Evolutionary conservation across 768 basidiomycete genomes (phyloP).

Genomic region (Pulveroboletus sp.): DNA sequence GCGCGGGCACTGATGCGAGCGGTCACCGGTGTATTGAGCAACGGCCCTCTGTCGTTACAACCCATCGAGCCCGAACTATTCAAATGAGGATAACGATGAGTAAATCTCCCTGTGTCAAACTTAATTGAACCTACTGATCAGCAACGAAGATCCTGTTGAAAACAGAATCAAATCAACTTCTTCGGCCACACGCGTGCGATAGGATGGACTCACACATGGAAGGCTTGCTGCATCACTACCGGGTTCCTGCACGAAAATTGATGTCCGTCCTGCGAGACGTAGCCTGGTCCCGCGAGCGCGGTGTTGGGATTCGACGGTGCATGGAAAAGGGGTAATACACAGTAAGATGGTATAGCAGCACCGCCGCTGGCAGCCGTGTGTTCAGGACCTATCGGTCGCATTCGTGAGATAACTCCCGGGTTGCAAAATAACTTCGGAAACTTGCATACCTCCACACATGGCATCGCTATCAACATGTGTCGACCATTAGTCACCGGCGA

Average conservation of each 20-base stretch:
- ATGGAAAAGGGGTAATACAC: slow-evolving; percentile 52
- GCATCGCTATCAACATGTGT: slow-evolving; percentile 34
- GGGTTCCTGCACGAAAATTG: slow-evolving; percentile 52
- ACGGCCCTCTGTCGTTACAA: slow-evolving; percentile 37
- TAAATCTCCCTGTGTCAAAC: background rate
- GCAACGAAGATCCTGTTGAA: slow-evolving; percentile 48
- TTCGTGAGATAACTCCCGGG: background rate
- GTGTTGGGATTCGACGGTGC: slow-evolving; percentile 28
- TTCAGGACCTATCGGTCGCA: slow-evolving; percentile 40
- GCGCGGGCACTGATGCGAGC: slow-evolving; percentile 32
- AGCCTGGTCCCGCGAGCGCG: slow-evolving; percentile 33
- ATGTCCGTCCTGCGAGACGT: slow-evolving; percentile 56
- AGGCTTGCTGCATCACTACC: slow-evolving; percentile 45
- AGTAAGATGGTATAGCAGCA: slow-evolving; percentile 48
- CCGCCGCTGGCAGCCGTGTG: slow-evolving; percentile 37
- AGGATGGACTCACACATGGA: slow-evolving; percentile 48
- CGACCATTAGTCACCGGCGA: background rate
- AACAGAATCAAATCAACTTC: background rate
- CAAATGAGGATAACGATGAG: background rate
- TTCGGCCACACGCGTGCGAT: fast-evolving
- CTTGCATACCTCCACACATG: slow-evolving; percentile 44
- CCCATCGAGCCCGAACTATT: slow-evolving; percentile 51
- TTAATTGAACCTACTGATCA: slow-evolving; percentile 34
- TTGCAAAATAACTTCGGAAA: background rate
- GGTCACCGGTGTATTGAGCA: slow-evolving; percentile 39